A percentile compares a stretch with the other conserved stretches of the same genome.
Conservation (phyloP, 768 basidiomycete genomes). For the Russula compacta region DNA sequence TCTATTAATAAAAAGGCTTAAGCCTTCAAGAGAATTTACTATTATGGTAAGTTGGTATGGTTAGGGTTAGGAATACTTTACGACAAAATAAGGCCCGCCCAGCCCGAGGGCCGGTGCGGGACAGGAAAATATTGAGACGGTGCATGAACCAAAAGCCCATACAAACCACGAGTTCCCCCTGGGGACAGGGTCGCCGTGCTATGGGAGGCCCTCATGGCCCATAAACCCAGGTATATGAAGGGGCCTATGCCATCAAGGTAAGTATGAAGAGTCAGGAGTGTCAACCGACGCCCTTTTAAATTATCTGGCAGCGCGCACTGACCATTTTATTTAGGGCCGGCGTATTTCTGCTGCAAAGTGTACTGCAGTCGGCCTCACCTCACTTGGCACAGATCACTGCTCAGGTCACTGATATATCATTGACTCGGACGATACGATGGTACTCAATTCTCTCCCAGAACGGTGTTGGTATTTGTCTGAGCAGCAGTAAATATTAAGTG, state of each 20-base stretch:
- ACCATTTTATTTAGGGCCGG: constrained; percentile 20
- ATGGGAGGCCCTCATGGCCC: constrained; percentile 23
- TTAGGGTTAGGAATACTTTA: not conserved
- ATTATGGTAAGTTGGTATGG: not conserved
- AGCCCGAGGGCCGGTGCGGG: too few relatives aligned
- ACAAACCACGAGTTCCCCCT: constrained; percentile 23
- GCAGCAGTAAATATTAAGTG: too few relatives aligned
- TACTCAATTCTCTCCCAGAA: too few relatives aligned
- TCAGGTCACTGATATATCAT: too few relatives aligned
- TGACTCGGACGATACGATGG: too few relatives aligned
- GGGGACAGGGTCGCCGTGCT: constrained; percentile 25
- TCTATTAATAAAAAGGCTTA: too few relatives aligned
- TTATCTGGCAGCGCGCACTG: constrained; percentile 11
- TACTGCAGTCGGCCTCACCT: too few relatives aligned
- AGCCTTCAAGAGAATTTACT: too few relatives aligned
- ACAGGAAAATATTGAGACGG: too few relatives aligned
- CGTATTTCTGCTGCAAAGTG: not conserved
- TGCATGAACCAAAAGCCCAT: constrained; percentile 2
- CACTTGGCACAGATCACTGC: too few relatives aligned
- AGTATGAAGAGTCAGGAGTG: constrained; percentile 17
- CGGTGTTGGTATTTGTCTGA: too few relatives aligned
- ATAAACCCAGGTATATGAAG: constrained; percentile 24
- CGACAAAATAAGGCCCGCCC: too few relatives aligned
- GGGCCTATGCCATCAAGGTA: constrained; percentile 25
- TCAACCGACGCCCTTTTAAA: constrained; percentile 7